Evolutionary conservation across 129 eudicot species (phyloP), one percentile per base, ranked within the genome.

Genomic region (Dittrichia graveolens): DNA sequence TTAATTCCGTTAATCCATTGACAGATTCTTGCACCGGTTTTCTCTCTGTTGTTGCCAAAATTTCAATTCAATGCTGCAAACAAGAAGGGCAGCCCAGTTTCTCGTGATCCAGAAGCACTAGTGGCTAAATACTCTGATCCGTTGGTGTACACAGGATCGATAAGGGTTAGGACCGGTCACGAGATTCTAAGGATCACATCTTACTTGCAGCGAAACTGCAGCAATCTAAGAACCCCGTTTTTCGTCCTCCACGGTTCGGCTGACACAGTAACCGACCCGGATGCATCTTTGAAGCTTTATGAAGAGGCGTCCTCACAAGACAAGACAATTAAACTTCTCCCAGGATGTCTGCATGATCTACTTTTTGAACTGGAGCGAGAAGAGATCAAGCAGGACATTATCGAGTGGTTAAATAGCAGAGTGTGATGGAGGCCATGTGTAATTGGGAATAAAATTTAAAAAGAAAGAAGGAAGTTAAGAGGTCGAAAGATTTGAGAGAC

Each of bases 61-160:
- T 89, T 75, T 48, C 95, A 93, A 70, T 59, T 91, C 9, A 83
- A 88, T 77, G 96, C 98, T 19, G 96, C 98, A 79, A 89, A 85
- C 88, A 89, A 89, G 67, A 73, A 78, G 82, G 96, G 95, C 1
- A 56, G 59, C 2, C 65, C 53, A 5, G 98, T 89, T 8, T 93
- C 95, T 15, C 78, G 98, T 5, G 96, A 93, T 67, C 96, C 95
- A 48, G 85, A 81, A 34, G 98, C 95, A 8, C 73, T 93, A 0
- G 39, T 71, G 31, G 90, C 89, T 15, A 93, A 93, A 65, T 93
- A 89, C 48, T 93, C 96, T 0, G 98, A 93, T 15, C 98, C 96
- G 0, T 66, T 93, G 8, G 98, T 89, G 2, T 93, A 83, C 73
- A 93, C 98, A 0, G 98, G 98, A 50, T 82, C 98, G 6, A 83